Percentiles rank a stretch among this genome's conserved stretches.
phyloP scores from a whole-genome alignment of 306 rosid genomes.

The Macrotyloma uniflorum region DNA sequence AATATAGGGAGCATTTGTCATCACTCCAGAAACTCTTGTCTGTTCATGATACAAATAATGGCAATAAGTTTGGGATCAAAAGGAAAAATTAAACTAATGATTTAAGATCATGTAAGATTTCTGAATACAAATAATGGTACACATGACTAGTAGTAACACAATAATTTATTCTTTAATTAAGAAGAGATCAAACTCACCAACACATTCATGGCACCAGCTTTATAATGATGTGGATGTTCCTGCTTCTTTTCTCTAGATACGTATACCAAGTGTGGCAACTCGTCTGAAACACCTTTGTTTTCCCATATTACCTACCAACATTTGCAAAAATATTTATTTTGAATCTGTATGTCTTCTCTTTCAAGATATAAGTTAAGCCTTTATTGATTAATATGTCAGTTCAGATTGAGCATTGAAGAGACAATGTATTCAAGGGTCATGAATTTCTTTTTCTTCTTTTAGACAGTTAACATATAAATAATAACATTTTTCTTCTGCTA shows the following conservation, averaged over 20 bases:
- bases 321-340: not conserved
- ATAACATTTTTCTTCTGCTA: no score
- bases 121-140: no score
- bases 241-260: conserved; percentile 66
- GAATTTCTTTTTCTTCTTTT: no score
- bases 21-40: conserved; percentile 72
- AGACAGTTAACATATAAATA: no score
- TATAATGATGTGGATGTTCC: conserved; percentile 58
- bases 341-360: no score
- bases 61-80: not conserved
- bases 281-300: conserved; percentile 43
- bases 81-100: not conserved
- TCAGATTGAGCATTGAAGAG: no score
- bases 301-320: conserved; percentile 58
- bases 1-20: conserved; percentile 67
- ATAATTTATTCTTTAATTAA: not conserved
- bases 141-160: not conserved
- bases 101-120: no score
- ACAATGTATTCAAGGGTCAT: no score
- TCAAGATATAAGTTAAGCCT: no score
- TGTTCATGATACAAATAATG: conserved; percentile 3
- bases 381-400: no score
- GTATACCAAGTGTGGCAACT: conserved; percentile 59
- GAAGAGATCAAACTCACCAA: conserved; percentile 43
- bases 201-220: conserved; percentile 88